These are phyloP conservation scores for Sporothrix pseudoabietina DNA, from an alignment of 2,329 filamentous ascomycete genomes.

Conservation along the genomic window DNA sequence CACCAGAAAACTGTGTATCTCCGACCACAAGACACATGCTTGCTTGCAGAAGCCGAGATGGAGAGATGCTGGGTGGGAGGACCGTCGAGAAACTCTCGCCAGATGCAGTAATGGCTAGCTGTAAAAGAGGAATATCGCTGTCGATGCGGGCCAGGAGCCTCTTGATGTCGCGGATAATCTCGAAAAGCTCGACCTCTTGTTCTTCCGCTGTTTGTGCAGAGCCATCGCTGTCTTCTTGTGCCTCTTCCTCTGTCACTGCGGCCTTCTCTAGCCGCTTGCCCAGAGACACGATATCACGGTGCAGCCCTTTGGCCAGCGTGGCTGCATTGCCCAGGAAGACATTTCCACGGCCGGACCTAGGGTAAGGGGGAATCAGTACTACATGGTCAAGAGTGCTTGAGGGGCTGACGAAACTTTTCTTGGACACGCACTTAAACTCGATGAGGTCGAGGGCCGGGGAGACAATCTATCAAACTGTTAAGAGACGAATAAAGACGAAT, in stretches of 20 bases:
- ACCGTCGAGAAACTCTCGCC: slow-evolving; percentile 82
- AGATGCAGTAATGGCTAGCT: slow-evolving; percentile 90
- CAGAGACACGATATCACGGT: slow-evolving; percentile 79
- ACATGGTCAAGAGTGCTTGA: no score
- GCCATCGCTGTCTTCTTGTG: slow-evolving; percentile 42
- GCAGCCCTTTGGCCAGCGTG: slow-evolving; percentile 76
- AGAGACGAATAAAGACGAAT: background rate
- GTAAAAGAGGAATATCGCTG: slow-evolving; percentile 86
- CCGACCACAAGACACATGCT: slow-evolving; percentile 87
- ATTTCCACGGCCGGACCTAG: slow-evolving; percentile 56
- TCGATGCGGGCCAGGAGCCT: slow-evolving; percentile 77
- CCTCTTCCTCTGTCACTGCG: slow-evolving; percentile 63
- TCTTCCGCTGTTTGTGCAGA: slow-evolving; percentile 47
- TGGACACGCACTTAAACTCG: slow-evolving; percentile 70
- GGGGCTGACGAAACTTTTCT: background rate
- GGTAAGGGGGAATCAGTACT: background rate
- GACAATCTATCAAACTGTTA: slow-evolving; percentile 62
- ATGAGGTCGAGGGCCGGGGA: slow-evolving; percentile 91
- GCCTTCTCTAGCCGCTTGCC: slow-evolving; percentile 73
- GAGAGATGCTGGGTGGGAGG: slow-evolving; percentile 80
- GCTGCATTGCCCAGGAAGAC: slow-evolving; percentile 77
- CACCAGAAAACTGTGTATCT: slow-evolving; percentile 76
- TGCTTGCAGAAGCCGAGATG: slow-evolving; percentile 86
- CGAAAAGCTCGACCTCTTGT: slow-evolving; percentile 65
- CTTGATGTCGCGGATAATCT: slow-evolving; percentile 75